Percentiles rank a stretch among this genome's conserved stretches.
phyloP scores from a whole-genome alignment of 352 stramenopile genomes.

The Globisporangium paddicum region DNA sequence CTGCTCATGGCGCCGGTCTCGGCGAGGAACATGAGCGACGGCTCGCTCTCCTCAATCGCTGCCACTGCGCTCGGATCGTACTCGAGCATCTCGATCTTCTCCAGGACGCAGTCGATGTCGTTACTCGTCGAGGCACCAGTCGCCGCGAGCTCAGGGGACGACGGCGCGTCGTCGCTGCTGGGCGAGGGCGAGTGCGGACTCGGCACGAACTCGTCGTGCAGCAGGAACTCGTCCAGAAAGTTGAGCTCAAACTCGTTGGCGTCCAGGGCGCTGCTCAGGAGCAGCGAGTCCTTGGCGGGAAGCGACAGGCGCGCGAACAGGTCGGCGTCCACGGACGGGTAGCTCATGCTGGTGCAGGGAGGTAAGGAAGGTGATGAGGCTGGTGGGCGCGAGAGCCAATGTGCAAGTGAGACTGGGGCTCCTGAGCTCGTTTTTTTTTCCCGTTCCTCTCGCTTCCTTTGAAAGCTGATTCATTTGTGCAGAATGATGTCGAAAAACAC shows the following conservation, averaged over 20 bases:
- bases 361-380: not conserved
- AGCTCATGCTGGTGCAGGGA: not conserved
- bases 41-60: not conserved
- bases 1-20: not conserved
- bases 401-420: slow-evolving; percentile 1
- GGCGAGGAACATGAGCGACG: not conserved
- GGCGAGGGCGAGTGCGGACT: slow-evolving; percentile 14
- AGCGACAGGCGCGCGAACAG: not conserved
- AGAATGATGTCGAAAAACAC: too few species aligned
- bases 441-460: not conserved
- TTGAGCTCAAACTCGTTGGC: slow-evolving; percentile 28
- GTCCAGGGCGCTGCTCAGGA: not conserved
- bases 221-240: slow-evolving; percentile 49
- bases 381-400: not conserved
- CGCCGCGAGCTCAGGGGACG: not conserved
- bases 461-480: too few species aligned
- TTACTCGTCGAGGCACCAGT: too few species aligned
- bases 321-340: not conserved
- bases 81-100: slow-evolving; percentile 7
- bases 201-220: slow-evolving; percentile 28
- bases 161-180: slow-evolving; percentile 2
- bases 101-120: slow-evolving; percentile 1
- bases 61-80: not conserved
- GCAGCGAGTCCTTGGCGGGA: not conserved
- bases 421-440: not conserved